Evolutionary conservation across 2,329 filamentous ascomycete genomes (phyloP), one percentile per base, ranked within the genome.

Genomic region (Curvularia lunata): DNA sequence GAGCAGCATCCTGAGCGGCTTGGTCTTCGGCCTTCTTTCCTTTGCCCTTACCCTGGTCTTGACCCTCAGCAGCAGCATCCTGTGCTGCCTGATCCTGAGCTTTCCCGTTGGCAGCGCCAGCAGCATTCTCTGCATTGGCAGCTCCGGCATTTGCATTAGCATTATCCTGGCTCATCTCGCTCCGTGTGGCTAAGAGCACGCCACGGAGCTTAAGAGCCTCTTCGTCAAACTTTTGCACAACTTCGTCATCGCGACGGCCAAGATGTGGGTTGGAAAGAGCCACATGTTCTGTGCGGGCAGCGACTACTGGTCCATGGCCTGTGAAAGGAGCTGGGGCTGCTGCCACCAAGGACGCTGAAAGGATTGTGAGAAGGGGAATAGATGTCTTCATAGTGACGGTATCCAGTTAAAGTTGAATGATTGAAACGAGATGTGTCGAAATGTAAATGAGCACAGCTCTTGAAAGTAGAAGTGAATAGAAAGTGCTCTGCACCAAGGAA

Each of bases 381-480:
- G 66, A 69, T 48, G 63, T 68, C 73, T 72, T 77, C 74, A 77
- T 76, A 57, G 45, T 73, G 71, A 67, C 59, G 42, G 43, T 49
- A 41, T 52, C 28, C 34, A 40, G 27, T 57, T 56, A 46, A 53
- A 30, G 27, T 52, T 21, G 54, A 58, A 67, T 52, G 50, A 60
- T 65, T 68, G 65, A 58, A 71, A 57, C 61, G 65, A 67, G 59
- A 30, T 59, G 52, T 66, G 57, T 62, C 58, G 63, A 71, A 59
- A 67, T 49, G 54, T 64, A 62, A 53, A 62, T 69, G 72, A 76
- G 74, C 74, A 71, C 74, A 75, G 74, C 73, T 75, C 74, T 67
- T 43, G 54, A 66, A 60, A 70, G 71, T 61, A 43, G 57, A 69
- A 68, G 59, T 62, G 61, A 59, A 69, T 47, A 59, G 59, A 62